phyloP scores from a whole-genome alignment of 805 yeast genomes.

The Pichia heedii region DNA sequence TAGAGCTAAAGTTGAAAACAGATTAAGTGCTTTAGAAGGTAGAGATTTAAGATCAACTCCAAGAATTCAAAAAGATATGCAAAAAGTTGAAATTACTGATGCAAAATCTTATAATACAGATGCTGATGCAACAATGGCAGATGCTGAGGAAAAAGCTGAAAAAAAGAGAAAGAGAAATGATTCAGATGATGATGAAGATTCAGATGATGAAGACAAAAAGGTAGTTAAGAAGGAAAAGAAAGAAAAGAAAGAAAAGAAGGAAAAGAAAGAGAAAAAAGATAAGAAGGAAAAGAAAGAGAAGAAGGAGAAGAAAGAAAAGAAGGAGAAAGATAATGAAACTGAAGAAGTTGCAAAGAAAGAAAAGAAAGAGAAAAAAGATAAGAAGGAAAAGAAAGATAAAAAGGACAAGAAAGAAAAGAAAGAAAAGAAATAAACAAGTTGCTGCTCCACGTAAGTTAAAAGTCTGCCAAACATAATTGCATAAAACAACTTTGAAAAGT shows the following conservation, averaged over 20 bases:
- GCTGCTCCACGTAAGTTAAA: neutral
- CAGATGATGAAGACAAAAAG: conserved; percentile 17
- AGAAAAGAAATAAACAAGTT: conserved; percentile 12
- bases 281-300: conserved; percentile 26
- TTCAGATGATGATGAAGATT: conserved; percentile 22
- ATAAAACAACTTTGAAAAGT: too few relatives aligned
- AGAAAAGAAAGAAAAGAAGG: conserved; percentile 17
- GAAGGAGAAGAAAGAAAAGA: conserved; percentile 26
- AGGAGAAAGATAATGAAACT: conserved; percentile 24
- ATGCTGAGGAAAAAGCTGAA: conserved; percentile 11
- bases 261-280: conserved; percentile 18
- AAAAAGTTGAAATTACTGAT: conserved; percentile 79
- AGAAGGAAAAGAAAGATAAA: conserved; percentile 22
- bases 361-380: conserved; percentile 7
- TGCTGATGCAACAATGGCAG: conserved; percentile 49
- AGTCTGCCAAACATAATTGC: too few relatives aligned
- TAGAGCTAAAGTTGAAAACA: conserved; percentile 87
- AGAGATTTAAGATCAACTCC: conserved; percentile 90
- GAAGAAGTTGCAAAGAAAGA: conserved; percentile 20
- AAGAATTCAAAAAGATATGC: conserved; percentile 69
- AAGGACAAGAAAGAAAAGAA: conserved; percentile 23
- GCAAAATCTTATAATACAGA: conserved; percentile 88
- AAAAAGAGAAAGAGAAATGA: conserved; percentile 19
- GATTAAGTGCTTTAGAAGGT: conserved; percentile 93
- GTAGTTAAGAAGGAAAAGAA: conserved; percentile 17